Percentiles rank a stretch among this genome's conserved stretches.
These are phyloP conservation scores for Aureobasidium sp. DNA, from an alignment of 2,329 filamentous ascomycete species.

Conservation along the genomic window DNA sequence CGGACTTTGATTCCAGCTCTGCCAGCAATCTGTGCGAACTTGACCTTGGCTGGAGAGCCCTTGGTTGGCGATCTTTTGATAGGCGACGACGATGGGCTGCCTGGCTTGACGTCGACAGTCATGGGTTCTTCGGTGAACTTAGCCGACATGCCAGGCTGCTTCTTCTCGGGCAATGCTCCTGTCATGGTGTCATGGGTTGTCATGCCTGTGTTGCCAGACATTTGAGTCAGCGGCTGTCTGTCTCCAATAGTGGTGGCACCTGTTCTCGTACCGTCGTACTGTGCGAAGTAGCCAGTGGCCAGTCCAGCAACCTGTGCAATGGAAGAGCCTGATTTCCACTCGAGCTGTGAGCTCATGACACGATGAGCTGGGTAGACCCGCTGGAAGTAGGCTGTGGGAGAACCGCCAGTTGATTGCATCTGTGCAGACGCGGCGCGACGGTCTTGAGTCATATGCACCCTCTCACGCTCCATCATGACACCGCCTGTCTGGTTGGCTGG, in stretches of 20 bases:
- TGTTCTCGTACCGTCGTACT: constrained; percentile 27
- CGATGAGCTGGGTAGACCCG: constrained; percentile 17
- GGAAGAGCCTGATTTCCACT: constrained; percentile 27
- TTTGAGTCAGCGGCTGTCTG: constrained; percentile 15
- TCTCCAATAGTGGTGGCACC: constrained; percentile 9
- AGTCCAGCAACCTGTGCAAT: constrained; percentile 27
- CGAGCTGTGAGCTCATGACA: constrained; percentile 27
- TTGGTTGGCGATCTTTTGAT: constrained; percentile 18
- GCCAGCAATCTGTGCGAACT: constrained; percentile 41
- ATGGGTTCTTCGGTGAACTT: constrained; percentile 18
- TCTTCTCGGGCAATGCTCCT: constrained; percentile 5
- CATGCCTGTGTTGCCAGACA: constrained; percentile 14
- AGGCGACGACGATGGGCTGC: constrained; percentile 14
- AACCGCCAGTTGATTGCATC: constrained; percentile 5
- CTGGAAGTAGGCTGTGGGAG: constrained; percentile 15
- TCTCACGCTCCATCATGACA: background rate
- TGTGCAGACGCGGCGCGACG: constrained; percentile 18
- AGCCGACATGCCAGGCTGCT: background rate
- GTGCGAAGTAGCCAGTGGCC: constrained; percentile 27
- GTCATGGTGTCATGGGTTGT: background rate
- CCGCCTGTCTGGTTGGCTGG: background rate
- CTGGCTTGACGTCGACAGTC: constrained; percentile 9
- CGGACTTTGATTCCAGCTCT: constrained; percentile 35
- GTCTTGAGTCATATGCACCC: background rate
- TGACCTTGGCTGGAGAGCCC: constrained; percentile 38